Conservation (phyloP, 1,284 basidiomycete genomes). For the Sphaerobolus stellatus region DNA sequence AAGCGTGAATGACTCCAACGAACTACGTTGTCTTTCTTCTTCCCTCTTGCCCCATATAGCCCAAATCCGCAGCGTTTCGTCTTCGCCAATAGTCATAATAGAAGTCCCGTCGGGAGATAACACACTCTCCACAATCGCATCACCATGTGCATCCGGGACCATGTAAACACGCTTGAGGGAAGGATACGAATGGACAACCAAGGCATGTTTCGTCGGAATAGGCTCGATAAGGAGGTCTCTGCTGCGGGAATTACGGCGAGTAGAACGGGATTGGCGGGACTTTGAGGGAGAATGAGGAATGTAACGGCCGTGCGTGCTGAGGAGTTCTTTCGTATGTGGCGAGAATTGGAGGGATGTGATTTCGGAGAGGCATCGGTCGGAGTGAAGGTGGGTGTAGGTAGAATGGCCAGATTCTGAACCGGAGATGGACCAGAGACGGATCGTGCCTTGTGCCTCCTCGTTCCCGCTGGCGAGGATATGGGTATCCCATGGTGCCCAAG, state of each 20-base stretch:
- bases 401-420: conserved; percentile 44
- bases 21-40: background rate
- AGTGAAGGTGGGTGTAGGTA: conserved; percentile 58
- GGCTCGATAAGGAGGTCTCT: conserved; percentile 17
- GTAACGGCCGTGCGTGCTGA: conserved; percentile 82
- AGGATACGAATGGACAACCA: conserved; percentile 58
- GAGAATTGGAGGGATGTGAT: conserved; percentile 86
- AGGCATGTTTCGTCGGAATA: conserved; percentile 40
- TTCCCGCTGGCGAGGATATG: conserved; percentile 86
- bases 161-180: conserved; percentile 19
- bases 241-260: background rate
- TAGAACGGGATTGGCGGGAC: background rate
- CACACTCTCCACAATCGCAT: conserved; percentile 6
- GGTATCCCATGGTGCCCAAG: conserved; percentile 91
- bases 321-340: conserved; percentile 81
- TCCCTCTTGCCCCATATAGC: conserved; percentile 2
- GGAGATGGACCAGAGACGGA: conserved; percentile 71
- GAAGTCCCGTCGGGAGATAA: conserved; percentile 7
- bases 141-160: background rate
- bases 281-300: conserved; percentile 30
- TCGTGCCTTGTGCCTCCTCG: conserved; percentile 67
- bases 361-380: conserved; percentile 62
- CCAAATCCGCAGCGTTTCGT: conserved; percentile 7
- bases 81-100: conserved; percentile 8
- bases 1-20: background rate